phyloP scores from a whole-genome alignment of 345 rosid genomes.

The Chamaenerion angustifolium region DNA sequence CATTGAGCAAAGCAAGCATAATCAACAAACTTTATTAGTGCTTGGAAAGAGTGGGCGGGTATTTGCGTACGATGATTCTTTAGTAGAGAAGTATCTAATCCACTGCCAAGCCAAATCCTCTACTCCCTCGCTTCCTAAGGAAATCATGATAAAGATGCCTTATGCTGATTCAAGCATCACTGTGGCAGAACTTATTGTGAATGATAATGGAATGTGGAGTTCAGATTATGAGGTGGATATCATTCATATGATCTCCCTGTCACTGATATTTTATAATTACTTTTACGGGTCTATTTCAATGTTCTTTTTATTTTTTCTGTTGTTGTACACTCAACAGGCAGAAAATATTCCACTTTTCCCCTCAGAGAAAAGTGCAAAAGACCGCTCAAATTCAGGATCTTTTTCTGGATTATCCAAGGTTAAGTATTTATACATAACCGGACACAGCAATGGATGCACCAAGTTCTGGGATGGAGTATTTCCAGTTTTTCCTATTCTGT shows the following conservation, averaged over 20 bases:
- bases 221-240: conserved; percentile 44
- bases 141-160: conserved; percentile 48
- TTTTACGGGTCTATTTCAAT: background rate
- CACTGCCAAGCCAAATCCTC: conserved; percentile 55
- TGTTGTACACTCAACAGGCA: conserved; percentile 15
- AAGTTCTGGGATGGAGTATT: conserved; percentile 78
- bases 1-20: conserved; percentile 48
- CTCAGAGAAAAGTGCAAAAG: conserved; percentile 39
- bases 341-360: conserved; percentile 48
- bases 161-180: conserved; percentile 54
- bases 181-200: conserved; percentile 39
- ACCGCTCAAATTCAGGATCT: conserved; percentile 18
- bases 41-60: conserved; percentile 77
- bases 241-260: conserved; percentile 1
- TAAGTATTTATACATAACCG: conserved; percentile 65
- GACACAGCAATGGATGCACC: conserved; percentile 73
- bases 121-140: conserved; percentile 68
- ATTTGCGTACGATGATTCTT: conserved; percentile 56
- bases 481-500: conserved; percentile 49
- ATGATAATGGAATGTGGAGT: conserved; percentile 25
- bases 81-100: conserved; percentile 72
- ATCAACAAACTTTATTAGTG: conserved; percentile 37
- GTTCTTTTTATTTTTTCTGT: too few species aligned
- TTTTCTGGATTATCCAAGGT: conserved; percentile 63
- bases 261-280: background rate